A percentile compares a stretch with the other conserved stretches of the same genome.
Evolutionary conservation across 106 monocot species (phyloP).

Genomic region (Xerophyta viscosa): DNA sequence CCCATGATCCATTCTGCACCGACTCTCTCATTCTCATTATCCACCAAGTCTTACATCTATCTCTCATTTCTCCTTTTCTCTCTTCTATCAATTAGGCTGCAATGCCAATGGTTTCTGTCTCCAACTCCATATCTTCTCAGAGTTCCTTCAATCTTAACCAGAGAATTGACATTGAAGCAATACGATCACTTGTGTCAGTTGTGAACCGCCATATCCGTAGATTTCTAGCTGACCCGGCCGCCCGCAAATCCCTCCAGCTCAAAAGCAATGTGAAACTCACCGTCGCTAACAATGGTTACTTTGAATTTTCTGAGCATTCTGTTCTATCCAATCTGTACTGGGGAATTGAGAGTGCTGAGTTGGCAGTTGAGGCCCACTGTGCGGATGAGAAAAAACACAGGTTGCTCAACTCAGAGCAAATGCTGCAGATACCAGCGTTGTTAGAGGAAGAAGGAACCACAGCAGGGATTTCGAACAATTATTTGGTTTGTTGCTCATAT

Average conservation of each 20-base stretch:
- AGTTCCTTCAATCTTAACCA: conserved; percentile 12
- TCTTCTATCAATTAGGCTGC: not conserved
- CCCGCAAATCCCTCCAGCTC: conserved; percentile 31
- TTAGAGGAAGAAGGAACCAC: conserved; percentile 68
- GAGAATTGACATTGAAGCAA: conserved; percentile 29
- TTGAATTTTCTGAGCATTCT: conserved; percentile 52
- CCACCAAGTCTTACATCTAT: not conserved
- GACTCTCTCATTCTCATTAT: not conserved
- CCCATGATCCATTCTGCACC: not conserved
- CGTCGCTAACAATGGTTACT: conserved; percentile 12
- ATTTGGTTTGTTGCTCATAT: conserved; percentile 71
- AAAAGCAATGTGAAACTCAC: conserved; percentile 25
- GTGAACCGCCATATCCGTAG: conserved; percentile 38
- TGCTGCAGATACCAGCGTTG: conserved; percentile 84
- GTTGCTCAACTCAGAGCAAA: conserved; percentile 44
- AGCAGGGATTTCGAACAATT: conserved; percentile 55
- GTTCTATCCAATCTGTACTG: conserved; percentile 71
- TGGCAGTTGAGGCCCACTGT: conserved; percentile 10
- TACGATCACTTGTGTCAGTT: conserved; percentile 26
- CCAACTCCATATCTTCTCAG: conserved; percentile 4
- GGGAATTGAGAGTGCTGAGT: conserved; percentile 50
- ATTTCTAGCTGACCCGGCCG: conserved; percentile 37
- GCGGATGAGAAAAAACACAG: conserved; percentile 7
- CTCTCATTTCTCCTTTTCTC: not conserved
- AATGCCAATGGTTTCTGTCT: conserved; percentile 12